Evolutionary conservation across 306 rosid species (phyloP).

Genomic region (Cucurbita moschata): DNA sequence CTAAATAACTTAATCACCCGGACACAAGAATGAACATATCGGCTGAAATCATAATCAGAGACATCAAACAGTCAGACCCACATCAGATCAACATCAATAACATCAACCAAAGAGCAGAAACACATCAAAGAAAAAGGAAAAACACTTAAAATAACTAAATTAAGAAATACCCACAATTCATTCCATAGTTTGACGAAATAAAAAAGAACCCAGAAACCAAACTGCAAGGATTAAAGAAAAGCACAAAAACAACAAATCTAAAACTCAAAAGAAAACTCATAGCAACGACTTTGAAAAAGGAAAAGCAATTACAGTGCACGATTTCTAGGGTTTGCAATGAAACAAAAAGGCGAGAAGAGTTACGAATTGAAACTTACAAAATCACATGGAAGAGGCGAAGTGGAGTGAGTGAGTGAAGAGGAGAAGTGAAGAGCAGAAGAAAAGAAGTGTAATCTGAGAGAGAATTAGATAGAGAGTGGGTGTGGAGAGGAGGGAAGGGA

Average conservation of each 20-base stretch:
- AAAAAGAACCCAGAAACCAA: not conserved
- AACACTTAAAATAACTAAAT: not conserved
- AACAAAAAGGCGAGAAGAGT: not conserved
- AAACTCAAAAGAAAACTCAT: not conserved
- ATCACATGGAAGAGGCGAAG: not conserved
- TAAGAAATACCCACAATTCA: not conserved
- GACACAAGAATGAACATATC: slow-evolving; percentile 6
- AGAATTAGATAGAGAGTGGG: not conserved
- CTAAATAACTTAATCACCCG: slow-evolving; percentile 8
- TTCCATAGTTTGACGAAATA: not conserved
- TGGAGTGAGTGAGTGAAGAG: not conserved
- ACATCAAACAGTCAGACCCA: slow-evolving; percentile 18
- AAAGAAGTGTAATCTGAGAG: not conserved
- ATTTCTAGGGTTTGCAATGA: slow-evolving; percentile 7
- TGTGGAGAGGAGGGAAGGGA: not conserved
- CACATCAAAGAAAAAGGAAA: not conserved
- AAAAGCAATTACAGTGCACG: not conserved
- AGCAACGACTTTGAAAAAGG: not conserved
- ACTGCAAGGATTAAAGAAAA: not conserved
- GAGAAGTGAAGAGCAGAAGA: not conserved
- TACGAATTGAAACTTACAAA: not conserved
- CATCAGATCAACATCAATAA: slow-evolving; percentile 21
- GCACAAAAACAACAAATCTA: not conserved
- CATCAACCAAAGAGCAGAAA: not conserved
- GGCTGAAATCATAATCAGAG: slow-evolving; percentile 15